These are phyloP conservation scores for Alternaria brassicicola DNA, from an alignment of 2,329 filamentous ascomycete genomes.

Conservation along the genomic window DNA sequence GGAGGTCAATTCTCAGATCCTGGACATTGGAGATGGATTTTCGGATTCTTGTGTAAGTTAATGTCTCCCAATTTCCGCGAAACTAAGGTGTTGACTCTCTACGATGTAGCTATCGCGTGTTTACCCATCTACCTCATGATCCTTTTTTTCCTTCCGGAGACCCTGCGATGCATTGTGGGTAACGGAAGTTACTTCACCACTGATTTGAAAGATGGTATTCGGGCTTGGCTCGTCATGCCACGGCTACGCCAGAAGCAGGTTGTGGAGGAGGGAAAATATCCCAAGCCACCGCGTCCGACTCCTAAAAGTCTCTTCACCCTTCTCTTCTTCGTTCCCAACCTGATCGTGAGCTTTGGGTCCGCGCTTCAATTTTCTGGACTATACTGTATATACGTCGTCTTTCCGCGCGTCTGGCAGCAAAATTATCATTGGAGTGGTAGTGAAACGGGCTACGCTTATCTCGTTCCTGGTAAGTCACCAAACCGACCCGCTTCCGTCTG, in stretches of 20 bases:
- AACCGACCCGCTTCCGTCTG: too few species aligned
- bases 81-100: too few species aligned
- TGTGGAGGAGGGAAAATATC: too few species aligned
- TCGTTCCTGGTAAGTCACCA: constrained; percentile 46
- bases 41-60: constrained; percentile 52
- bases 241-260: too few species aligned
- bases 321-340: constrained; percentile 36
- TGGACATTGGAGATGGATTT: constrained; percentile 54
- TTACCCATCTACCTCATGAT: constrained; percentile 39
- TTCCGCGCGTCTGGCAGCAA: constrained; percentile 31
- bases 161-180: constrained; percentile 53
- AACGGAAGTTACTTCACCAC: too few species aligned
- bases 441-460: constrained; percentile 46
- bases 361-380: constrained; percentile 37
- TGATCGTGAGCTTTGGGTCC: constrained; percentile 39
- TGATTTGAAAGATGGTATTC: too few species aligned
- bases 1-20: constrained; percentile 49
- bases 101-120: constrained; percentile 30
- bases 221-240: too few species aligned
- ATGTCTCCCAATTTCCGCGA: too few species aligned
- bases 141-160: constrained; percentile 54
- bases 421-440: constrained; percentile 46
- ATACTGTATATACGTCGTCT: constrained; percentile 37
- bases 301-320: constrained; percentile 32
- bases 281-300: constrained; percentile 32